phyloP scores from a whole-genome alignment of 495 filamentous ascomycete species.

The Penicillium diatomitis region DNA sequence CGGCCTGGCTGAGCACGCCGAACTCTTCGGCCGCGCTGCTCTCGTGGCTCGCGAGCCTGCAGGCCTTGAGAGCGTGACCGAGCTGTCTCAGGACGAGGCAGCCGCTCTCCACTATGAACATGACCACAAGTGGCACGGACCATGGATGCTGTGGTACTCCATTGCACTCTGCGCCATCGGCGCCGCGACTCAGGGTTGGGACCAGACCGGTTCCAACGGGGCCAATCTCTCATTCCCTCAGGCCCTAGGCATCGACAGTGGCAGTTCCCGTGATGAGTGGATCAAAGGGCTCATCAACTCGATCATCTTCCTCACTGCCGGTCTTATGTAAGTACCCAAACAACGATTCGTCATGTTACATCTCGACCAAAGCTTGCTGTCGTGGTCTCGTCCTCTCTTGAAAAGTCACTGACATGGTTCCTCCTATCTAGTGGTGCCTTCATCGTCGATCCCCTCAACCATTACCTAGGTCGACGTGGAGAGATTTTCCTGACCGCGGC shows the following conservation, averaged over 20 bases:
- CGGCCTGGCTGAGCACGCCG: slow-evolving; percentile 32
- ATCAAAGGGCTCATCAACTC: slow-evolving; percentile 53
- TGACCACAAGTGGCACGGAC: slow-evolving; percentile 28
- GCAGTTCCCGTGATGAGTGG: slow-evolving; percentile 38
- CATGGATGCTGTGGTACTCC: slow-evolving; percentile 26
- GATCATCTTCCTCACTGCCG: slow-evolving; percentile 23
- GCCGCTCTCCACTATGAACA: slow-evolving; percentile 18
- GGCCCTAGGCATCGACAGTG: slow-evolving; percentile 40
- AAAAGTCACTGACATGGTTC: too few species aligned
- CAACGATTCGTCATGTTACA: not conserved
- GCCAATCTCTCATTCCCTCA: slow-evolving; percentile 51
- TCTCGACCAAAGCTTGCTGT: not conserved
- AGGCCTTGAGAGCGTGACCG: slow-evolving; percentile 7
- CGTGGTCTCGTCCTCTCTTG: not conserved
- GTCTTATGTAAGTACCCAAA: slow-evolving; percentile 33
- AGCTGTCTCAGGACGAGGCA: slow-evolving; percentile 16
- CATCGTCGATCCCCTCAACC: slow-evolving; percentile 46
- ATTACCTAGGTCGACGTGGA: slow-evolving; percentile 45
- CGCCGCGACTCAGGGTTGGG: slow-evolving; percentile 45
- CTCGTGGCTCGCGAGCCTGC: slow-evolving; percentile 23
- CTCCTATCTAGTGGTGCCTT: slow-evolving; percentile 34
- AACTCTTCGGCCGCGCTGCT: slow-evolving; percentile 33
- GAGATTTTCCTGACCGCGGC: slow-evolving; percentile 48
- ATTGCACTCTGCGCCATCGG: slow-evolving; percentile 25
- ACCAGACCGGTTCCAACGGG: slow-evolving; percentile 60